Evolutionary conservation across 2,329 filamentous ascomycete species (phyloP), one percentile per base, ranked within the genome.

Genomic region (Scedosporium boydii): DNA sequence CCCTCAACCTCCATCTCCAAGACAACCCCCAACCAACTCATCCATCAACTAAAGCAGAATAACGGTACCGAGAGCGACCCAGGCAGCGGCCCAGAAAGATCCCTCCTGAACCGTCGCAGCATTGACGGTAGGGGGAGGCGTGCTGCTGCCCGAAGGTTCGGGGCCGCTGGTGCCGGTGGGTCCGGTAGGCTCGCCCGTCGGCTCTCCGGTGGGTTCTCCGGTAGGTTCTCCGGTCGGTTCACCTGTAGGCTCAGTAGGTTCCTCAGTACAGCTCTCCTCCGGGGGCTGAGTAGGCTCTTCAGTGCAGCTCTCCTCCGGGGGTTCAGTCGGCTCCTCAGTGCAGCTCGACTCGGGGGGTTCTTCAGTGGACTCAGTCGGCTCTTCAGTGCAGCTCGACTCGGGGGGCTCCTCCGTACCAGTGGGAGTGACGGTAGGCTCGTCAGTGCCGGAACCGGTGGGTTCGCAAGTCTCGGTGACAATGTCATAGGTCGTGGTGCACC

Each of bases 401-500:
- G 44, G 21, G 44, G 44, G 44, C n/a, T 48, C 44, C 6, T 48
- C 51, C 12, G 51, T 55, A 23, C 18, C 18, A 27, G 51, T 55
- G 12, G 51, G 51, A 14, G 59, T 61, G 6, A 23, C 48, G 12
- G 60, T 56, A 3, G 60, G 27, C 34, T 41, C 38, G 29, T 26
- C 46, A 21, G 29, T n/a, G 56, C 14, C 38, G 7, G 29, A 21
- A 14, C 29, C 60, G 21, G 48, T 61, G 26, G 48, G 48, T 27
- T 62, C 56, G 21, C 60, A 62, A n/a, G 18, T 23, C 29, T 27
- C 60, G 3, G 27, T 18, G n/a, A 18, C 55, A 18, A 48, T 16
- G 10, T 42, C 61, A 26, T 46, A 60, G 16, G 42, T 26, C 3
- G 61, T 63, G 10, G 56, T 29, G 61, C 61, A 63, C 7, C 21